Conservation (phyloP, 768 basidiomycete genomes). For the Mycena albidolilacea region DNA sequence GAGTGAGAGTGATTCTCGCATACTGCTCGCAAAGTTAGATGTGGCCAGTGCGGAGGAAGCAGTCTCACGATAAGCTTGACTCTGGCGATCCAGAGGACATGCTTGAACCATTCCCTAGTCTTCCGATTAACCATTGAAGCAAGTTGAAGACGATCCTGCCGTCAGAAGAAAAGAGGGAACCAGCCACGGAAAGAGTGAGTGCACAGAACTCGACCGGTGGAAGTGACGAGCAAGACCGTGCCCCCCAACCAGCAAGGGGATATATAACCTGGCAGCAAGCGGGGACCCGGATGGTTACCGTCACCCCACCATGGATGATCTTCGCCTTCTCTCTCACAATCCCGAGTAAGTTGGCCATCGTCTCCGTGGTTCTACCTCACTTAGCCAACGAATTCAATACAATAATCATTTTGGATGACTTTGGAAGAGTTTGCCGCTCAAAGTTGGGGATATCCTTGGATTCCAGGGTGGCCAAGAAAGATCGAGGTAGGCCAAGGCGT, state of each 20-base stretch:
- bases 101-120: conserved; percentile 37
- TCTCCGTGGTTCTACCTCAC: too few species aligned
- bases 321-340: not conserved
- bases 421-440: not conserved
- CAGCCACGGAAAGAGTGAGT: conserved; percentile 34
- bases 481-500: not conserved
- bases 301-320: not conserved
- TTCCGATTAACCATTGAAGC: conserved; percentile 31
- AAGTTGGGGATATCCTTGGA: not conserved
- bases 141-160: conserved; percentile 38
- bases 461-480: not conserved
- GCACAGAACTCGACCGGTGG: conserved; percentile 22
- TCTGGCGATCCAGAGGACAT: conserved; percentile 38
- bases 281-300: conserved; percentile 5
- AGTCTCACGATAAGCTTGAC: conserved; percentile 41
- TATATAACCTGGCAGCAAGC: conserved; percentile 3
- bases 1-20: conserved; percentile 64
- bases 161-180: conserved; percentile 35
- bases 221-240: conserved; percentile 22
- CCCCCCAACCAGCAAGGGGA: not conserved
- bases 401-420: not conserved
- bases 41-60: not conserved
- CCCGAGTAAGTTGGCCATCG: not conserved
- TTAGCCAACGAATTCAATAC: not conserved
- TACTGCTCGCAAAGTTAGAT: conserved; percentile 50